Conservation (phyloP, 371 early-diverging fungal species). For the Umbelopsis sp. region DNA sequence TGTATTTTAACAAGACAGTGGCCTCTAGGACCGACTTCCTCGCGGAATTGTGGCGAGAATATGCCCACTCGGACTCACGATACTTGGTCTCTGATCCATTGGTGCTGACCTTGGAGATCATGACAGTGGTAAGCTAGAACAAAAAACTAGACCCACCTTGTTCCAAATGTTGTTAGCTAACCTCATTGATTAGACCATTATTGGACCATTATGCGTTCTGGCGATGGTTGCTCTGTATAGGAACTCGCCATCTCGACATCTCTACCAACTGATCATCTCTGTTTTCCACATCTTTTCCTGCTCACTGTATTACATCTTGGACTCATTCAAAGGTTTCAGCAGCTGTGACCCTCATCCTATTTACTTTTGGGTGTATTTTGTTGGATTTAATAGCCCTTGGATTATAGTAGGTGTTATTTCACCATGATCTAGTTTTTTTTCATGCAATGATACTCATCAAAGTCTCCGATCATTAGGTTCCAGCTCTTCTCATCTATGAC, state of each 20-base stretch:
- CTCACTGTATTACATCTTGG: constrained; percentile 41
- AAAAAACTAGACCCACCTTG: too few species aligned
- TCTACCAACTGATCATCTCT: constrained; percentile 68
- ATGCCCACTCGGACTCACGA: constrained; percentile 84
- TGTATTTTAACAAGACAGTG: constrained; percentile 60
- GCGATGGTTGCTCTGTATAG: constrained; percentile 66
- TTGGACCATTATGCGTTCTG: constrained; percentile 78
- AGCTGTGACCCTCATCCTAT: constrained; percentile 42
- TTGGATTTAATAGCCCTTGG: constrained; percentile 50
- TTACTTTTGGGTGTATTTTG: constrained; percentile 51
- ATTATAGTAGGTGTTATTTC: constrained; percentile 31
- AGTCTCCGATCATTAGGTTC: neutral
- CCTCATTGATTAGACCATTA: constrained; percentile 52
- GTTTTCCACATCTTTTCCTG: constrained; percentile 43
- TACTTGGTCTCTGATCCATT: constrained; percentile 83
- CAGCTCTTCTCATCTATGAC: neutral
- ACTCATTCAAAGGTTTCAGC: constrained; percentile 34
- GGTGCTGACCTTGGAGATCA: constrained; percentile 81
- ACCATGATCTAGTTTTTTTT: neutral
- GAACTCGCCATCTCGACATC: constrained; percentile 65
- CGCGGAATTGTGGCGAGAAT: constrained; percentile 94
- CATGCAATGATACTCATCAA: neutral
- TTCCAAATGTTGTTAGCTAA: neutral
- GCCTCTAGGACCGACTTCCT: constrained; percentile 66
- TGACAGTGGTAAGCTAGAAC: constrained; percentile 74